A percentile compares a stretch with the other conserved stretches of the same genome.
Conservation (phyloP, 768 basidiomycete genomes). For the Strobilomyces dryophilus region DNA sequence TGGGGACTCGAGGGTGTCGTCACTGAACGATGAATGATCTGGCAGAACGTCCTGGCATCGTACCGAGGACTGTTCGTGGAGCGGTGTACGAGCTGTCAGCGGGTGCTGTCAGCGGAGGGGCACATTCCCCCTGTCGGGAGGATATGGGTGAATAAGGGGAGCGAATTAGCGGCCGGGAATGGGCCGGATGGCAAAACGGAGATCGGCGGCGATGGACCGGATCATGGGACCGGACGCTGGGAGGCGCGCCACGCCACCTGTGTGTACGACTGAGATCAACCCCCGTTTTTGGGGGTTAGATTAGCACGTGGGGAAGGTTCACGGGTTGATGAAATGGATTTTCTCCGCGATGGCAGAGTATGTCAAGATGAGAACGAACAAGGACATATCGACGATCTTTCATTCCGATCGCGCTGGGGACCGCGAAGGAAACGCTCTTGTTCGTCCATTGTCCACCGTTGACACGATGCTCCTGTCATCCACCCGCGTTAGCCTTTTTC, state of each 20-base stretch:
- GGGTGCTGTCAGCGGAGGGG: constrained; percentile 65
- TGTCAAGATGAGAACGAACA: constrained; percentile 11
- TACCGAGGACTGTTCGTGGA: constrained; percentile 63
- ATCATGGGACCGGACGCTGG: constrained; percentile 38
- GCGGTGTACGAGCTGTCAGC: constrained; percentile 55
- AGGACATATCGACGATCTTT: constrained; percentile 13
- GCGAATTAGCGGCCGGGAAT: background rate
- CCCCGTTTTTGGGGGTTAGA: background rate
- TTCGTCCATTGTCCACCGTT: constrained; percentile 16
- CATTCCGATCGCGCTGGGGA: background rate
- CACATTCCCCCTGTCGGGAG: constrained; percentile 72
- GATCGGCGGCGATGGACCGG: background rate
- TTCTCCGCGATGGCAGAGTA: constrained; percentile 27
- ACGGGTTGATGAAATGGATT: constrained; percentile 8
- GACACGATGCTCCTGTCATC: background rate
- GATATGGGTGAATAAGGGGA: constrained; percentile 38
- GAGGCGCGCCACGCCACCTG: constrained; percentile 50
- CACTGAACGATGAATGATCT: constrained; percentile 1
- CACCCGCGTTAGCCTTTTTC: constrained; percentile 9
- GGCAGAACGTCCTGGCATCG: constrained; percentile 46
- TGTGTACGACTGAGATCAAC: constrained; percentile 20
- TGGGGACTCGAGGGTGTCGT: background rate
- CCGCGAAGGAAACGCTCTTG: constrained; percentile 20
- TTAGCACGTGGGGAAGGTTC: background rate
- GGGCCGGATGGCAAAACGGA: no score